Evolutionary conservation across 495 filamentous ascomycete genomes (phyloP).

Genomic region (Geoglossum glabrum): DNA sequence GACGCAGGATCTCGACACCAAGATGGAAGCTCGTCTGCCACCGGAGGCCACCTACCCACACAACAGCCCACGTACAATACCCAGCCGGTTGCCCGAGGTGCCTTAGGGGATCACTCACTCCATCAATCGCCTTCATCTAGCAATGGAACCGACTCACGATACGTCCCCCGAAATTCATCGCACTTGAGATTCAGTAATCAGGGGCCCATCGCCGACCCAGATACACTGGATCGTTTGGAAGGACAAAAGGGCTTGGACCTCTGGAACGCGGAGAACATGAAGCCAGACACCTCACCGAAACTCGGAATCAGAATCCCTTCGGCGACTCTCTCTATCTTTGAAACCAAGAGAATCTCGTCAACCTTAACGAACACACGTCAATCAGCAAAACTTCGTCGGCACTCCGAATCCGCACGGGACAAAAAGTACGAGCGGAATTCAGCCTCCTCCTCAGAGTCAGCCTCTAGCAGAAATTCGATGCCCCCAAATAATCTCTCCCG

Average conservation of each 20-base stretch:
- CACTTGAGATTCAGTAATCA: constrained; percentile 16
- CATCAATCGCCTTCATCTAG: constrained; percentile 2
- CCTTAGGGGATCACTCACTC: constrained; percentile 1
- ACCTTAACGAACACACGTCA: background rate
- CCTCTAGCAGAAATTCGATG: background rate
- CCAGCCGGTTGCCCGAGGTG: constrained; percentile 1
- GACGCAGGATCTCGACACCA: background rate
- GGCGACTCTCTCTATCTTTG: background rate
- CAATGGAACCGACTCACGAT: constrained; percentile 9
- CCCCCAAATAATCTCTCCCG: background rate
- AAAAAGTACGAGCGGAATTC: background rate
- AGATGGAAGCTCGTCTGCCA: background rate
- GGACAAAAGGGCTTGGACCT: background rate
- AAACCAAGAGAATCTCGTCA: background rate
- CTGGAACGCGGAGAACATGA: background rate
- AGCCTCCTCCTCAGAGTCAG: constrained; percentile 1
- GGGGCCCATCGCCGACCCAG: background rate
- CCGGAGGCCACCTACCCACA: background rate
- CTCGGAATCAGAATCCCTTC: background rate
- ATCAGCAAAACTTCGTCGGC: background rate
- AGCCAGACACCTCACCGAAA: background rate
- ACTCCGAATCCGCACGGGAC: background rate
- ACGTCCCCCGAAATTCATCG: constrained; percentile 19
- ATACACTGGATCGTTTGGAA: background rate
- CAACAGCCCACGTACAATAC: constrained; percentile 6